Evolutionary conservation across 805 yeast species (phyloP), one percentile per base, ranked within the genome.

Genomic region (Maudiozyma bulderi): DNA sequence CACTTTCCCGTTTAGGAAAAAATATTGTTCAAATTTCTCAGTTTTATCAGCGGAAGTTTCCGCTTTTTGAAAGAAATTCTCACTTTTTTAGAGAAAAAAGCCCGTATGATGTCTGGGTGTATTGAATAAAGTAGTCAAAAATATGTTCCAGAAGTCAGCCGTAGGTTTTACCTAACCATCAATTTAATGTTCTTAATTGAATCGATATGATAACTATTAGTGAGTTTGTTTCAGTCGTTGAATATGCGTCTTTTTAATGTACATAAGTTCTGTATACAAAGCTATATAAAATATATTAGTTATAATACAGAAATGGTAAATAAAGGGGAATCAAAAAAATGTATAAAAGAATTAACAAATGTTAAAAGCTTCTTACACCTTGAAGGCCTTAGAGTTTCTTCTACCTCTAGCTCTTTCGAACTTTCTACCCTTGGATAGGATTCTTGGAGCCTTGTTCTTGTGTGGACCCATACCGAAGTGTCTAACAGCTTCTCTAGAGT

Each of bases 321-420:
- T 35, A 35, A 1, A 35, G 15, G 3, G 15, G 9, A 35, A n/a
- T 13, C 26, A 20, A 35, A 35, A 35, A n/a, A 15, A 9, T 34
- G 38, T n/a, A 6, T 35, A 38, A 38, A 9, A 15, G 7, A 8
- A 38, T 15, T 8, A 15, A n/a, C 13, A 5, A 15, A 3, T 1
- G 7, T 38, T 7, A 29, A 11, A 29, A 7, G 14, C 11, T 59
- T 56, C 57, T 88, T 91, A 93, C 79, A 93, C 99, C 86, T 93
- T 93, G 99, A 93, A 93, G 81, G 96, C 99, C 84, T 95, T 89
- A 65, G 98, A 90, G 75, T 81, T 84, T 81, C 99, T 84, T 78
- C 85, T 95, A 84, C 99, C 99, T 87, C 99, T 93, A 70, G 97
- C 99, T 79, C 93, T 89, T 84, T 93, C 99, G 84, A 93, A 93